A percentile compares a stretch with the other conserved stretches of the same genome.
phyloP scores from a whole-genome alignment of 2,329 filamentous ascomycete species.

The Colletotrichum siamense region DNA sequence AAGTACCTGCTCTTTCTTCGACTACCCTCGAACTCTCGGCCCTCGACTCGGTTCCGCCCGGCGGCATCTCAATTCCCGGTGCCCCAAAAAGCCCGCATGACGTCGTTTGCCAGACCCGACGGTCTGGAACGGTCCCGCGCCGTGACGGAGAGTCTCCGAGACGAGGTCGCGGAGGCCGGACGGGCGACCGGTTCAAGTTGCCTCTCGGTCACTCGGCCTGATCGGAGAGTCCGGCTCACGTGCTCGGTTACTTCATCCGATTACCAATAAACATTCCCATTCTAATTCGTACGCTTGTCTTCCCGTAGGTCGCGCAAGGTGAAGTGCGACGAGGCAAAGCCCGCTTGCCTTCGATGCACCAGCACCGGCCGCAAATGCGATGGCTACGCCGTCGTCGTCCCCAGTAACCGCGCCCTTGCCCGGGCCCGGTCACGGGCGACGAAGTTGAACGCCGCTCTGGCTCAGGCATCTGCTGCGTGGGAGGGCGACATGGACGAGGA shows the following conservation, averaged over 20 bases:
- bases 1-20: conserved; percentile 25
- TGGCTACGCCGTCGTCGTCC: conserved; percentile 46
- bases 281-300: background rate
- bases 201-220: background rate
- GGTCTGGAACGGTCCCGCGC: background rate
- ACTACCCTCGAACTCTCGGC: background rate
- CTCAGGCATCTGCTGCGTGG: conserved; percentile 6
- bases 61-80: background rate
- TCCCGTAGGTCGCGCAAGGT: conserved; percentile 54
- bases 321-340: conserved; percentile 62
- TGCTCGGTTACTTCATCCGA: background rate
- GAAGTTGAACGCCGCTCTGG: conserved; percentile 16
- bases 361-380: conserved; percentile 63
- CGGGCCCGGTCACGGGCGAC: conserved; percentile 12
- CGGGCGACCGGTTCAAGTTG: background rate
- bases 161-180: background rate
- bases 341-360: conserved; percentile 56
- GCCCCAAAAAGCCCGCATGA: background rate
- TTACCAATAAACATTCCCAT: background rate
- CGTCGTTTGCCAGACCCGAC: background rate
- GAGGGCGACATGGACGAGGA: conserved; percentile 22
- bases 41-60: background rate
- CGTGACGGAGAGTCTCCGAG: background rate
- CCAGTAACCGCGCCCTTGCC: conserved; percentile 16
- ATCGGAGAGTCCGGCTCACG: background rate